A percentile compares a stretch with the other conserved stretches of the same genome.
Evolutionary conservation across 2,329 filamentous ascomycete genomes (phyloP).

Genomic region (Ophiostoma sp.): DNA sequence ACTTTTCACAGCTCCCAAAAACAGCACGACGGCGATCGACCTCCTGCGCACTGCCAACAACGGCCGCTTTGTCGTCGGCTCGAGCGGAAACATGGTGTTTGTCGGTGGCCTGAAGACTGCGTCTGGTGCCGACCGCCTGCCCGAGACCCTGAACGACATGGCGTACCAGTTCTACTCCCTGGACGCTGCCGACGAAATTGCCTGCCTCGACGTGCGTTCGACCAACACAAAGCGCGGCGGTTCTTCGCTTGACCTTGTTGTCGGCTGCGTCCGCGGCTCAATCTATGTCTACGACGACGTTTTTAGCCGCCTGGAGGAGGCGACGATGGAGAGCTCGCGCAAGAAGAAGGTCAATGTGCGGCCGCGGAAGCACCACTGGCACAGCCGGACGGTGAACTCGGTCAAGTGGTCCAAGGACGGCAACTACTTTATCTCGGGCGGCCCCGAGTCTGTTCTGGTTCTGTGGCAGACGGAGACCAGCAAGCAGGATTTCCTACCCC

Average conservation of each 20-base stretch:
- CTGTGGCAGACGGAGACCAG: conserved; percentile 92
- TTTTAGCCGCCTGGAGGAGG: conserved; percentile 56
- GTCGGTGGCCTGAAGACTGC: conserved; percentile 53
- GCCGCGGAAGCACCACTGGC: conserved; percentile 81
- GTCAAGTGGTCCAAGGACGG: conserved; percentile 93
- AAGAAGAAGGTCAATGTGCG: conserved; percentile 49
- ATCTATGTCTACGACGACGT: conserved; percentile 83
- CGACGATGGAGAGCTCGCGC: conserved; percentile 42
- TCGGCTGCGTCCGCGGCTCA: conserved; percentile 74
- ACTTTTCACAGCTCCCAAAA: conserved; percentile 26
- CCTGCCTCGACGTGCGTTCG: conserved; percentile 63
- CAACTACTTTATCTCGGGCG: conserved; percentile 92
- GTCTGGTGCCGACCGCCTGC: conserved; percentile 36
- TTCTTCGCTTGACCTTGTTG: conserved; percentile 58
- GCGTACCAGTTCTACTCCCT: conserved; percentile 60
- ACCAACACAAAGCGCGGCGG: conserved; percentile 39
- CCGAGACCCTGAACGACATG: conserved; percentile 44
- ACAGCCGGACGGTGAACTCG: conserved; percentile 76
- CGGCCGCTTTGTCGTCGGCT: conserved; percentile 60
- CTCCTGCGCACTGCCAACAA: conserved; percentile 52
- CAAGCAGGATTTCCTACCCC: conserved; percentile 80
- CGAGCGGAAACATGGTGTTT: conserved; percentile 55
- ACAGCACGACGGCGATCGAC: conserved; percentile 39
- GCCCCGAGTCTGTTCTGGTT: conserved; percentile 83
- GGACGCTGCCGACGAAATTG: conserved; percentile 63